phyloP scores from a whole-genome alignment of 495 filamentous ascomycete species.

The Rhypophila decipiens region DNA sequence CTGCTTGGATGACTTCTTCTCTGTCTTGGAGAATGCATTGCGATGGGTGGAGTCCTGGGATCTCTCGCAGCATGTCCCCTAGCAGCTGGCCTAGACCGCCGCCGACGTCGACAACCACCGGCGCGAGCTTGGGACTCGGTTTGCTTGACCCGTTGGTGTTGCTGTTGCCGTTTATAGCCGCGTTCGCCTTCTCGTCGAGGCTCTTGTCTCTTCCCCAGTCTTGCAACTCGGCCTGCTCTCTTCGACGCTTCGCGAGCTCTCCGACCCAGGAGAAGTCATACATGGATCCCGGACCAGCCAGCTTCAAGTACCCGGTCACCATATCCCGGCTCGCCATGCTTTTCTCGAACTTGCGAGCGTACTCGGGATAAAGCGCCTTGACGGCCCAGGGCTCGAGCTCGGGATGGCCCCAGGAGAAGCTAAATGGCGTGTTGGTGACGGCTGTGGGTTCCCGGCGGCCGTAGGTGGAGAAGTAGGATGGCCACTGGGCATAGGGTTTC shows the following conservation, averaged over 20 bases:
- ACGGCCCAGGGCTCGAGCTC: slow-evolving; percentile 23
- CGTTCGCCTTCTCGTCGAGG: no score
- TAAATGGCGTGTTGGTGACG: slow-evolving; percentile 18
- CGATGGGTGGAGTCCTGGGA: slow-evolving; percentile 20
- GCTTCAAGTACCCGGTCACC: slow-evolving; percentile 14
- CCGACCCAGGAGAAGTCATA: slow-evolving; percentile 22
- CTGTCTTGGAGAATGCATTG: slow-evolving; percentile 43
- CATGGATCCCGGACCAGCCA: slow-evolving; percentile 8
- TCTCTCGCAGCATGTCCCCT: slow-evolving; percentile 22
- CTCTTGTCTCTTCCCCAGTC: no score
- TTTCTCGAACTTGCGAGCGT: slow-evolving; percentile 11
- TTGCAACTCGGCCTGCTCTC: no score
- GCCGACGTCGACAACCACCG: slow-evolving; percentile 45
- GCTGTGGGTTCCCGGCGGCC: slow-evolving; percentile 15
- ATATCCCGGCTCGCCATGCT: slow-evolving; percentile 16
- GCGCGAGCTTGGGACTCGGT: no score
- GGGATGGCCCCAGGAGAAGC: slow-evolving; percentile 21
- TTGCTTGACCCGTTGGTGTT: no score
- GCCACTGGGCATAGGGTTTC: slow-evolving; percentile 19
- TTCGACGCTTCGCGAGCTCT: no score
- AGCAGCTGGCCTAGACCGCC: slow-evolving; percentile 44
- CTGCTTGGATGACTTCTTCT: slow-evolving; percentile 30
- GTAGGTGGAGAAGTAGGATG: slow-evolving; percentile 19
- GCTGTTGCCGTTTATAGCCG: no score
- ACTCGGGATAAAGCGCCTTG: slow-evolving; percentile 19